Evolutionary conservation across 1,284 basidiomycete genomes (phyloP).

Genomic region (Cutaneotrichosporon spelunceum): DNA sequence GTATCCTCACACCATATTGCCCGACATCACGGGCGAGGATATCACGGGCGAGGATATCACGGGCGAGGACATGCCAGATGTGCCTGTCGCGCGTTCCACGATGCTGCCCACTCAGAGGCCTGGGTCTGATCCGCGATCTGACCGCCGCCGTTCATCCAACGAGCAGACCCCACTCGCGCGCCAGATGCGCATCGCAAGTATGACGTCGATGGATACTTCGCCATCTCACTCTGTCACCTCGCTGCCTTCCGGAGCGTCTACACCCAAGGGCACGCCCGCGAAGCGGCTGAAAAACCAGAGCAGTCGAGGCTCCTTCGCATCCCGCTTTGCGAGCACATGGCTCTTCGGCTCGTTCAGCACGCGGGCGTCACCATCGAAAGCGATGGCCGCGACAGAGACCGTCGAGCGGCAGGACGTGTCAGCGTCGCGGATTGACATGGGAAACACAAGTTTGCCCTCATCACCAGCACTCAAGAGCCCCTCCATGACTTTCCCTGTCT

Average conservation of each 20-base stretch:
- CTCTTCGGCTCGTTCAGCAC: conserved; percentile 36
- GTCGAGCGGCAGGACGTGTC: conserved; percentile 40
- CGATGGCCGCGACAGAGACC: conserved; percentile 38
- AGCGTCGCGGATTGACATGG: conserved; percentile 8
- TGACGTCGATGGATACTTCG: conserved; percentile 13
- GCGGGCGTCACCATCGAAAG: conserved; percentile 39
- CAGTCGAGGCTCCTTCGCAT: conserved; percentile 43
- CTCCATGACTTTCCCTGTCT: not conserved
- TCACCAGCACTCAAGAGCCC: conserved; percentile 9
- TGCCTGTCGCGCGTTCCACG: conserved; percentile 9
- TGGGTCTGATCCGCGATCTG: not conserved
- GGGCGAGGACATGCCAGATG: conserved; percentile 19
- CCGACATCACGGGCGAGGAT: conserved; percentile 4
- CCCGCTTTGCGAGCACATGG: conserved; percentile 42
- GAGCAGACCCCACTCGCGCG: conserved; percentile 16
- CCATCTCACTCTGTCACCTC: conserved; percentile 19
- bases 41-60: conserved; percentile 19
- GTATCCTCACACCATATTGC: conserved; percentile 7
- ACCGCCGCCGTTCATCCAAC: conserved; percentile 1
- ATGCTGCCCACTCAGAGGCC: not conserved
- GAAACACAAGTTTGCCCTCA: not conserved
- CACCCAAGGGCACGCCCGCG: conserved; percentile 36
- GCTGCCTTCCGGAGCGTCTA: conserved; percentile 37
- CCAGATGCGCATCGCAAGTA: conserved; percentile 15
- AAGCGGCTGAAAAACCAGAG: conserved; percentile 39